Evolutionary conservation across 108 stramenopile genomes (phyloP).

Genomic region (Stephanodiscus triporus): DNA sequence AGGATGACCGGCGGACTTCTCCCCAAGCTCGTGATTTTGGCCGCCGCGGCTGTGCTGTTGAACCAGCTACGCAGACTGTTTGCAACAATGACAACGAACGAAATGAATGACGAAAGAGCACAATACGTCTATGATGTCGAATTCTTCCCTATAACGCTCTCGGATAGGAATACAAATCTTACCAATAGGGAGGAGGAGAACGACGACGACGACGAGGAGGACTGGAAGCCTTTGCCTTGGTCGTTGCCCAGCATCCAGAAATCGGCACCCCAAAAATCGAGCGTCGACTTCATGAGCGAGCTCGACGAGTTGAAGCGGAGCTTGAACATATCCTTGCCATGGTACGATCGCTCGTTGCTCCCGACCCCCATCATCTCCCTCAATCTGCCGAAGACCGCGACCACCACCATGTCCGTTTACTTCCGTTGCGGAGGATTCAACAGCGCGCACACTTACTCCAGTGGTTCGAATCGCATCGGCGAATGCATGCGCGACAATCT

Average conservation of each 20-base stretch:
- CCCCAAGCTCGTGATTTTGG: background rate
- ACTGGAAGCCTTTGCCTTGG: background rate
- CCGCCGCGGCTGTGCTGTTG: background rate
- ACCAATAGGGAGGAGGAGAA: background rate
- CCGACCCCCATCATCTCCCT: slow-evolving; percentile 1
- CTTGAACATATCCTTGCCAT: background rate
- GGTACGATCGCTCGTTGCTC: background rate
- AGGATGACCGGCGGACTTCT: background rate
- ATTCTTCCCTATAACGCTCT: background rate
- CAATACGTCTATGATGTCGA: background rate
- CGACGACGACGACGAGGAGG: background rate
- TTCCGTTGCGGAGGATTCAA: slow-evolving; percentile 16
- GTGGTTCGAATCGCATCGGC: background rate
- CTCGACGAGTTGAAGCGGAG: background rate
- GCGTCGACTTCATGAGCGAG: background rate
- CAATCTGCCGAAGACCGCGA: slow-evolving; percentile 14
- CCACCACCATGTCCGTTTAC: background rate
- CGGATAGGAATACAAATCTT: background rate
- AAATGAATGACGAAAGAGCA: no score
- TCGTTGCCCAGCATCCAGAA: background rate
- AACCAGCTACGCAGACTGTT: background rate
- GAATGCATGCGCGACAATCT: slow-evolving; percentile 3
- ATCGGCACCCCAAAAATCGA: background rate
- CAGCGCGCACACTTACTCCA: background rate
- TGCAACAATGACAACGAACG: no score